Conservation (phyloP, 2,329 filamentous ascomycete species). For the Colletotrichum horii region DNA sequence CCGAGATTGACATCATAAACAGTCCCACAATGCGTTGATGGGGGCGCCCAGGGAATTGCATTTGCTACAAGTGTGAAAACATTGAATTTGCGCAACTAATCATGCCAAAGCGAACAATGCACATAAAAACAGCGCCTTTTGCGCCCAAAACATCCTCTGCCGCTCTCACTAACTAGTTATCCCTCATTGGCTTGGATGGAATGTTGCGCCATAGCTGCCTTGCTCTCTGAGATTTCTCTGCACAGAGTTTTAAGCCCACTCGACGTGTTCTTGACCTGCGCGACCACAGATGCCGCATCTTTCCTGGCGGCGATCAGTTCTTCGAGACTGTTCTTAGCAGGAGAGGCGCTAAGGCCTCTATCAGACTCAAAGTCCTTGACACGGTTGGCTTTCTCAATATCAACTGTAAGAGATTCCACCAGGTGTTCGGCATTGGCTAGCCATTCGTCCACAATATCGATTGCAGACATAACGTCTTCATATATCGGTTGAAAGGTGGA, state of each 20-base stretch:
- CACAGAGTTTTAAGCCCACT: too few species aligned
- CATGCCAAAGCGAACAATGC: background rate
- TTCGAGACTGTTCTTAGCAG: background rate
- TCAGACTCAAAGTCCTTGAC: background rate
- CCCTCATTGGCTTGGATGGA: background rate
- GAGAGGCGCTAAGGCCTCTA: background rate
- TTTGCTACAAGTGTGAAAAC: background rate
- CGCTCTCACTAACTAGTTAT: background rate
- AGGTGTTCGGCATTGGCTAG: background rate
- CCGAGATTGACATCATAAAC: too few species aligned
- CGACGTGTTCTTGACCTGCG: background rate
- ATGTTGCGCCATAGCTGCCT: too few species aligned
- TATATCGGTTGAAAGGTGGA: background rate
- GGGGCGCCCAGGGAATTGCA: too few species aligned
- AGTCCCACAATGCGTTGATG: too few species aligned
- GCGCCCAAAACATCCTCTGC: background rate
- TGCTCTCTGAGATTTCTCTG: too few species aligned
- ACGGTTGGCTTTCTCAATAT: background rate
- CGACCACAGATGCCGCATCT: background rate
- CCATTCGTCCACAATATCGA: background rate
- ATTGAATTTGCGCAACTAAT: background rate
- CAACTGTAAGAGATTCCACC: background rate
- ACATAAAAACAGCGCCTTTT: background rate
- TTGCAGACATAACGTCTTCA: background rate
- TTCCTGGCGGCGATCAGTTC: background rate